Evolutionary conservation across 768 basidiomycete genomes (phyloP).

Genomic region (Pholiota microspora): DNA sequence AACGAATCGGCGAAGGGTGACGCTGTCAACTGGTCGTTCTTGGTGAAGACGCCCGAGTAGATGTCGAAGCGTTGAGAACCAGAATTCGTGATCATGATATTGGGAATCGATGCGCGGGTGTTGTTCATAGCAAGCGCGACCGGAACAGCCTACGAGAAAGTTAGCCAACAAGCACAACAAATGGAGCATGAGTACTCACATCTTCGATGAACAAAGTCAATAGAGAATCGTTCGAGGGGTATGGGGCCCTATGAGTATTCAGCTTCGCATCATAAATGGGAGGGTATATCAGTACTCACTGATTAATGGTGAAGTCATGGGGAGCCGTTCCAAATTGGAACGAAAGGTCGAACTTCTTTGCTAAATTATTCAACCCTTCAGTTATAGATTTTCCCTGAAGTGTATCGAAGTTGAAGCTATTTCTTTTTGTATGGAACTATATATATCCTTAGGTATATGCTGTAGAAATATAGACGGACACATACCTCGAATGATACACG

Average conservation of each 20-base stretch:
- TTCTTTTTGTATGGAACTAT: conserved; percentile 63
- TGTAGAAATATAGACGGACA: neutral
- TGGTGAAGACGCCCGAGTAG: conserved; percentile 68
- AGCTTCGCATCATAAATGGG: neutral
- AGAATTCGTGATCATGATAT: conserved; percentile 63
- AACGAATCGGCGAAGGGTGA: conserved; percentile 70
- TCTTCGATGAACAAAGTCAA: conserved; percentile 57
- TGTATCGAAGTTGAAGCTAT: conserved; percentile 64
- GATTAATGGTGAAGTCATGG: conserved; percentile 66
- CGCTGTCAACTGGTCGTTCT: conserved; percentile 77
- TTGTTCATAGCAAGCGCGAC: conserved; percentile 61
- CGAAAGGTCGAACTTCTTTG: conserved; percentile 58
- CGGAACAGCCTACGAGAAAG: conserved; percentile 43
- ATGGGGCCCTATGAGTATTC: conserved; percentile 46
- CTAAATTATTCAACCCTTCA: conserved; percentile 48
- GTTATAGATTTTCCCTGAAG: conserved; percentile 50
- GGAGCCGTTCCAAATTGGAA: conserved; percentile 71
- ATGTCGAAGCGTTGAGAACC: conserved; percentile 67
- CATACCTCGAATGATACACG: conserved; percentile 71
- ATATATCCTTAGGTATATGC: neutral
- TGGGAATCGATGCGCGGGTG: conserved; percentile 55
- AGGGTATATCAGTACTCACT: conserved; percentile 34
- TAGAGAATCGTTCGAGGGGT: conserved; percentile 57
- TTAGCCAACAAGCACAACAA: conserved; percentile 8
- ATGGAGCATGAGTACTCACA: conserved; percentile 22